These are phyloP conservation scores for Xanthoceras sorbifolium DNA, from an alignment of 345 rosid species.

Conservation along the genomic window DNA sequence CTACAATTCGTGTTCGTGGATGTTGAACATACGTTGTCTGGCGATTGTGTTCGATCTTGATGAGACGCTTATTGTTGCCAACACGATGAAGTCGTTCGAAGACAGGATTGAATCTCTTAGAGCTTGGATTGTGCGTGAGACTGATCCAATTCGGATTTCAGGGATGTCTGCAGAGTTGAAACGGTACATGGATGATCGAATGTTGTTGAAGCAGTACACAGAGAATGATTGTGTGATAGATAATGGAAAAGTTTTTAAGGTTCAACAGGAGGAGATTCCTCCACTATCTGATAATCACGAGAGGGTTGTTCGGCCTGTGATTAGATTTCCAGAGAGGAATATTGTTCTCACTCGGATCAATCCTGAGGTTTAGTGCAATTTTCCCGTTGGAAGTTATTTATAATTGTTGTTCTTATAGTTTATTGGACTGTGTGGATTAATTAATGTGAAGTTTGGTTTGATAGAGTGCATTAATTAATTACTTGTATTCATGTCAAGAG, in stretches of 20 bases:
- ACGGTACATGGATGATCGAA: slow-evolving; percentile 74
- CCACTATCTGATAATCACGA: slow-evolving; percentile 59
- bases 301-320: slow-evolving; percentile 76
- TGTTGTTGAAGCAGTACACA: slow-evolving; percentile 76
- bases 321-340: slow-evolving; percentile 80
- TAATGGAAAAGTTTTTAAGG: slow-evolving; percentile 68
- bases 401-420: background rate
- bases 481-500: background rate
- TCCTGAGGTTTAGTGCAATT: slow-evolving; percentile 70
- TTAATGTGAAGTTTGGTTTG: background rate
- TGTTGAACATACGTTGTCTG: slow-evolving; percentile 83
- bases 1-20: slow-evolving; percentile 70
- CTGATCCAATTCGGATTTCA: slow-evolving; percentile 54
- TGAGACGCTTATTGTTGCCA: slow-evolving; percentile 94
- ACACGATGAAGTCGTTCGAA: slow-evolving; percentile 95
- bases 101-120: slow-evolving; percentile 78
- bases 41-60: slow-evolving; percentile 96
- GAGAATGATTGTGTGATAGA: slow-evolving; percentile 74
- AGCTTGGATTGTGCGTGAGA: slow-evolving; percentile 80
- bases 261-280: slow-evolving; percentile 81
- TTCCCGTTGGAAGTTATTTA: slow-evolving; percentile 9
- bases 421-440: background rate
- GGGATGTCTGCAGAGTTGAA: slow-evolving; percentile 84
- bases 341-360: slow-evolving; percentile 90
- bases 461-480: background rate